A percentile compares a stretch with the other conserved stretches of the same genome.
These are phyloP conservation scores for Phylloboletellus chloephorus DNA, from an alignment of 1,284 basidiomycete species.

Conservation along the genomic window DNA sequence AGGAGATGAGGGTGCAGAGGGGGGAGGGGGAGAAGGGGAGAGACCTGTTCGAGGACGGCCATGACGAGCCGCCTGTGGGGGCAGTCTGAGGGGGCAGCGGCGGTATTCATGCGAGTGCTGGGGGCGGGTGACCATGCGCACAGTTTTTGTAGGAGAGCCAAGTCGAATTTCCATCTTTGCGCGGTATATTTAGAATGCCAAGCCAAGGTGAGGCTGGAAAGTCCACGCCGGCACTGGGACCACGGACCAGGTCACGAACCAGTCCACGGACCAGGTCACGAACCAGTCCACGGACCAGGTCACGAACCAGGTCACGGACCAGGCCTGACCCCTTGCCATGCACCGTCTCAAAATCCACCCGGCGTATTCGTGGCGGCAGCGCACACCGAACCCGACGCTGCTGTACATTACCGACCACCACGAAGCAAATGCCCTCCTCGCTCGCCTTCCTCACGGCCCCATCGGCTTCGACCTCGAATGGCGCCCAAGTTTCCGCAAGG, in stretches of 20 bases:
- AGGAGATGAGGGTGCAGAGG: conserved; percentile 14
- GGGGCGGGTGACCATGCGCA: conserved; percentile 20
- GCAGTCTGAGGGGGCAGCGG: conserved; percentile 25
- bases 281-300: no score
- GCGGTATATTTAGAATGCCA: conserved; percentile 35
- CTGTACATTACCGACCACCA: conserved; percentile 23
- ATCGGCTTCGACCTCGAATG: conserved; percentile 74
- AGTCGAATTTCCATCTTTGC: conserved; percentile 39
- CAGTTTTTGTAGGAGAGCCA: conserved; percentile 37
- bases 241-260: no score
- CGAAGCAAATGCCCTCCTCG: conserved; percentile 22
- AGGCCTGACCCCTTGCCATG: no score
- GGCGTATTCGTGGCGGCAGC: conserved; percentile 22
- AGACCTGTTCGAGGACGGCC: conserved; percentile 46
- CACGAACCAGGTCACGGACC: no score
- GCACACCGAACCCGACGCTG: conserved; percentile 10
- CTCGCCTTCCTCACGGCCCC: conserved; percentile 28
- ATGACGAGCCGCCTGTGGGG: conserved; percentile 34
- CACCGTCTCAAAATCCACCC: conserved; percentile 14
- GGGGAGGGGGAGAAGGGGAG: not conserved
- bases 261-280: no score
- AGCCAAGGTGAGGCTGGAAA: conserved; percentile 36
- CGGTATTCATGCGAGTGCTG: conserved; percentile 24
- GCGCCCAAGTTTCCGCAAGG: conserved; percentile 54
- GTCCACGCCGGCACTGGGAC: no score